A percentile compares a stretch with the other conserved stretches of the same genome.
Evolutionary conservation across 108 stramenopile species (phyloP).

Genomic region (Pseudonitzschia multiseries): DNA sequence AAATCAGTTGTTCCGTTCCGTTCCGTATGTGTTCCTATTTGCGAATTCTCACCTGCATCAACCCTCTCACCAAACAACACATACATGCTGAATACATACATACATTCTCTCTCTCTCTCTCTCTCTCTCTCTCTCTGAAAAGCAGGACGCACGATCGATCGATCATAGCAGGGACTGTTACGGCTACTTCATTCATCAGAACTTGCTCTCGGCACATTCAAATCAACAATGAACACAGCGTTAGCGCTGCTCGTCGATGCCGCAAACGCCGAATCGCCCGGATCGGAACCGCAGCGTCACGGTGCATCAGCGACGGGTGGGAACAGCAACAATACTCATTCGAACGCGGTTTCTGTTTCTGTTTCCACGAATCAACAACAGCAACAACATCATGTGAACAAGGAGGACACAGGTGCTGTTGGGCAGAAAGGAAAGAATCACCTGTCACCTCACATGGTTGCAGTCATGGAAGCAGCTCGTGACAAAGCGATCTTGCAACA

Average conservation of each 20-base stretch:
- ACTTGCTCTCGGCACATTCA: no score
- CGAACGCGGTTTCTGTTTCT: neutral
- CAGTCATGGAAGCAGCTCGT: conserved; percentile 1
- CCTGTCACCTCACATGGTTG: conserved; percentile 16
- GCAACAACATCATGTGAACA: no score
- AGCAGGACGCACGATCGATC: no score
- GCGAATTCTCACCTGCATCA: no score
- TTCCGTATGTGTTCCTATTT: no score
- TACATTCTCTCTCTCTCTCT: no score
- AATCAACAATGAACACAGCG: neutral
- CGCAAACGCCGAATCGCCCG: conserved; percentile 27
- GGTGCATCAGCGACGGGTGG: conserved; percentile 8
- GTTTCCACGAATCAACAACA: neutral
- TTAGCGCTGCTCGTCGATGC: conserved; percentile 25
- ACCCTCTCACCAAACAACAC: no score
- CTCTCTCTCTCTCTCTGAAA: no score
- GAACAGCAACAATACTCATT: neutral
- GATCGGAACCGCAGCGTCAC: neutral
- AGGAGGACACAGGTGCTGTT: neutral
- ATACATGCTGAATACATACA: no score
- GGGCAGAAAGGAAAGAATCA: neutral
- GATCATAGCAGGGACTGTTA: no score
- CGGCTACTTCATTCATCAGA: no score
- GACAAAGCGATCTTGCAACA: conserved; percentile 1
- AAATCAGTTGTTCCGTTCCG: no score